Percentiles rank a stretch among this genome's conserved stretches.
phyloP scores from a whole-genome alignment of 73 alveolate genomes.

The Paramecium bursaria region DNA sequence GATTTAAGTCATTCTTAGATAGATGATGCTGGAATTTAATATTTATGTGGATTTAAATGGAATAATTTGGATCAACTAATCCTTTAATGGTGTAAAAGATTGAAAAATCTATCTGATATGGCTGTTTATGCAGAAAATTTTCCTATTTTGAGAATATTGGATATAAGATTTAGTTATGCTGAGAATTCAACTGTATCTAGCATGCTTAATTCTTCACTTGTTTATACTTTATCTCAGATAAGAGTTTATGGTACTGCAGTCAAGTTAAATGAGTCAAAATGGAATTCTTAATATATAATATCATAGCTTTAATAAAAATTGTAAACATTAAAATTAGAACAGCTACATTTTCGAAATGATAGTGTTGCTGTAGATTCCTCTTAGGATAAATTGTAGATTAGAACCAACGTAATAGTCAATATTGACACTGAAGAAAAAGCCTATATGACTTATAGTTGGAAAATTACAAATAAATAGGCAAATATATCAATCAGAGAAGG shows the following conservation, averaged over 20 bases:
- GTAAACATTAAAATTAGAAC: background rate
- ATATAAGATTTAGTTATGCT: background rate
- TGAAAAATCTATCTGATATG: background rate
- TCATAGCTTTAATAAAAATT: background rate
- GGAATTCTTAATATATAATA: conserved; percentile 22
- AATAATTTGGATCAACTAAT: background rate
- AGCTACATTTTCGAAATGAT: background rate
- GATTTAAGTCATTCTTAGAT: conserved; percentile 22
- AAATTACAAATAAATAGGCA: background rate
- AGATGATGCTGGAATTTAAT: conserved; percentile 6
- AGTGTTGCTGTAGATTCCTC: background rate
- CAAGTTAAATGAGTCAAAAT: background rate
- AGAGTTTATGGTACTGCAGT: conserved; percentile 31
- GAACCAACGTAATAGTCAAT: background rate
- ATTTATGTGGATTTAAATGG: conserved; percentile 11
- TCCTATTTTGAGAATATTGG: conserved; percentile 6
- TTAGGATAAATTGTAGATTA: background rate
- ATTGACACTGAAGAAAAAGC: background rate
- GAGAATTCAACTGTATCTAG: background rate
- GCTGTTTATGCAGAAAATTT: conserved; percentile 31
- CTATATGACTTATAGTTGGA: conserved; percentile 14
- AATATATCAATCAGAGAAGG: background rate
- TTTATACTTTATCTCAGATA: background rate
- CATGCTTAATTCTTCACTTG: background rate
- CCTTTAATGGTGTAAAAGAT: conserved; percentile 46